Evolutionary conservation across 2,329 filamentous ascomycete species (phyloP), one percentile per base, ranked within the genome.

Genomic region (Colletotrichum plurivorum): DNA sequence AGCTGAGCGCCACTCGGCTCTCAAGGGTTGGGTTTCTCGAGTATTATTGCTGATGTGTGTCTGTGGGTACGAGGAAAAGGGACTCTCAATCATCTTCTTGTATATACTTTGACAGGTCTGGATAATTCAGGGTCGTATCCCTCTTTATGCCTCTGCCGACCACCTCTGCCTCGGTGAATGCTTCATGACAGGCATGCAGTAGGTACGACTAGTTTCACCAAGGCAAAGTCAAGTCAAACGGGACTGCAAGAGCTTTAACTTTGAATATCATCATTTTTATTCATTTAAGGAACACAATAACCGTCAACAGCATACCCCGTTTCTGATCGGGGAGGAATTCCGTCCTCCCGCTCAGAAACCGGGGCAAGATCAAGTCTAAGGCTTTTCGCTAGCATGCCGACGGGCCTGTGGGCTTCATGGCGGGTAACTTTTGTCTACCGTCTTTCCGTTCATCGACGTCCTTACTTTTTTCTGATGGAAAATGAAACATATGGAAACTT

Each of bases 401-500:
- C 18, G 43, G 18, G 52, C 43, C 25, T 36, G 20, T 49, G 49
- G 60, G 53, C 46, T 12, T 39, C 20, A 41, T 53, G 18, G 41
- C 51, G 20, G 36, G 20, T 52, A 52, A 59, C 61, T 68, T 68
- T 68, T 59, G 48, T 68, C 54, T 59, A 65, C 61, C 54, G 51
- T 52, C 43, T 22, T 41, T 61, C 63, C 62, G n/a, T 20, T 59
- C 31, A 16, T 54, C 18, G 55, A 67, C 62, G 56, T 49, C 49
- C 46, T 36, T 36, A 49, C 46, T 36, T 36, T 27, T 56, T 53
- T 39, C 45, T 9, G 39, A 27, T 58, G 16, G 5, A 22, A 43
- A 57, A 60, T 39, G 36, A 57, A 67, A 68, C 66, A 66, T 43
- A 72, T 53, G 43, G 45, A 69, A 73, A 73, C 73, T 71, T 71